Evolutionary conservation across 257 asterid genomes (phyloP), one percentile per base, ranked within the genome.

Genomic region (Euphrasia confusa): DNA sequence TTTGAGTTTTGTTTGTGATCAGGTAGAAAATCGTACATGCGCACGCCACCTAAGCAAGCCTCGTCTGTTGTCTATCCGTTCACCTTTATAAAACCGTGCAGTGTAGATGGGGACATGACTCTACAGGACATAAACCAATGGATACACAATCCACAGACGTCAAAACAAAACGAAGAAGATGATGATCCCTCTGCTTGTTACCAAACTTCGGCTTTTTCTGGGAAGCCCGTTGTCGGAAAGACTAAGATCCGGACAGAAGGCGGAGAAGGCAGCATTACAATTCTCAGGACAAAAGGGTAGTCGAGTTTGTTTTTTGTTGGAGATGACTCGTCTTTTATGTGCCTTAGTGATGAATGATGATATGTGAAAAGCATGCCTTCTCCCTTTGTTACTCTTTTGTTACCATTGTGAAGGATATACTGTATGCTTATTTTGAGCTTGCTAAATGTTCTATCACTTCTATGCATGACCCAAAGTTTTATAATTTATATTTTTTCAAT

Each of bases 171-270:
- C 60, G 74, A 70, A 24, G 82, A 77, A 18, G 57, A 52, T 18
- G 74, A 77, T 15, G 42, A 37, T 8, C 42, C 42, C 7, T 60
- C 75, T 1, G 79, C 53, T 71, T 33, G 82, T 42, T 86, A 61
- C 63, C 94, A 89, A 35, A 86, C 79, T 14, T 88, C 99, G 30
- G 95, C 96, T 17, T 84, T 91, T 73, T 88, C 97, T 2, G 98
- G 98, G 69, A 91, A 88, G 64, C 98, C 96, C 1, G 96, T 91
- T 1, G 88, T 91, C 2, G 96, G 95, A 17, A 91, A 85, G 78
- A 91, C 96, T 28, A 91, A 86, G 69, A 88, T 91, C 21, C 92
- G 80, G 13, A 91, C 92, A 0, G 92, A 88, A 80, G 94, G 95
- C 28, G 94, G 98, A 48, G 83, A 79, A 74, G 98, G 98, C 64